Base-by-base conservation (phyloP, 768 basidiomycete genomes). In the Macrolepiota fuliginosa region DNA sequence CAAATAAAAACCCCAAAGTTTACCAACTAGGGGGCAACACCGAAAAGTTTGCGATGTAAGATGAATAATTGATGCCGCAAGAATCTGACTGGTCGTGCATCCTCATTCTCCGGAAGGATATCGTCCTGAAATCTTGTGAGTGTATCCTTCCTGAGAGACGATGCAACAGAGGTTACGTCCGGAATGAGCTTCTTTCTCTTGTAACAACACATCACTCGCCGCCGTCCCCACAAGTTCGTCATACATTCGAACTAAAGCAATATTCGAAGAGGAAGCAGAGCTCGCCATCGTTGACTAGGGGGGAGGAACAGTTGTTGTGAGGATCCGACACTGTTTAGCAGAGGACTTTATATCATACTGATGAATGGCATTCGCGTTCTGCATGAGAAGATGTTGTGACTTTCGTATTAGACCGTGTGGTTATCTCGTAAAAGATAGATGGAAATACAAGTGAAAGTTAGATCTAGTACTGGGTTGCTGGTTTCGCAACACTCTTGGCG, bases 31-130 rank as follows among this genome's bases (percentile, higher is more conserved):
- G 86, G 83, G 25, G 85, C 81, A 50, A 86, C 66, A 39, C 81
- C 78, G 67, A 87, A 87, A 0, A 87, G 76, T 40, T 84, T 78
- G 58, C 83, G 82, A 68, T 85, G 86, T 10, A 86, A 72, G 4
- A 78, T 77, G 71, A 84, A 81, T 60, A 85, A 70, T 61, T 81
- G 81, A 67, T 84, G 79, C 49, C 84, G 81, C 32, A 86, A 64
- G 67, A 58, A 54, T 13, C 52, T 54, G 52, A 54, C 36, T 9
- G 32, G n/a, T 19, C 29, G 35, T n/a, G 42, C 55, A 29, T 56
- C 24, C 17, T 56, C 42, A 15, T 56, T 56, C 22, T 46, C 42
- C 2, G 55, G 55, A 32, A 56, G 55, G 7, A 45, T n/a, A 32
- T 56, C 55, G 42, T 56, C 55, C 55, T 56, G 40, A 25, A 56